Evolutionary conservation across 2,329 filamentous ascomycete species (phyloP), one percentile per base, ranked within the genome.

Genomic region (Akanthomyces uredinophilus): DNA sequence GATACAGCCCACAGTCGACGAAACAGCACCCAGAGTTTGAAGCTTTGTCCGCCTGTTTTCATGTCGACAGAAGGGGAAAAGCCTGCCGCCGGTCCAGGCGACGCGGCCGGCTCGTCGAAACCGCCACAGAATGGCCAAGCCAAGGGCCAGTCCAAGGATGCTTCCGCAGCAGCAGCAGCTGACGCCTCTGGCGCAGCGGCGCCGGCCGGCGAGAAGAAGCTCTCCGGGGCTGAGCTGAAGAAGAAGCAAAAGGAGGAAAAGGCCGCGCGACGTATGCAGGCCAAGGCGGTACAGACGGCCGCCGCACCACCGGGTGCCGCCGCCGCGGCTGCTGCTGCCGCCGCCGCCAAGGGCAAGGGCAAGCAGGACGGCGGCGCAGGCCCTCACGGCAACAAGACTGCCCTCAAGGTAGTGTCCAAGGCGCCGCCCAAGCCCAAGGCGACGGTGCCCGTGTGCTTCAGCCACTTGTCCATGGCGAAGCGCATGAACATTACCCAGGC

Each of bases 211-310:
- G 77, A 78, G 62, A 79, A 79, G 68, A 90, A 91, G 73, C 78
- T 90, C 37, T 86, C 89, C 1, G 83, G 83, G 41, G 92, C 91
- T 22, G 90, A 96, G 75, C 73, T 96, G 70, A 98, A 98, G 78
- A 94, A 93, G 70, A 87, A 86, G 73, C 89, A 89, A 65, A 94
- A 96, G 74, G 93, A 91, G 37, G 94, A 97, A 73, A 98, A 97
- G 78, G 89, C 90, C 58, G 92, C 92, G 52, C 83, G 91, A 64
- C 84, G 94, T 78, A 91, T 90, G 54, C 87, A 87, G 70, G 85
- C 82, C 69, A 91, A 88, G 72, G 79, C 79, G 35, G 79, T 81
- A 4, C 83, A 83, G 65, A 72, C 72, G 35, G 75, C 79, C 1
- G 75, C 75, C 62, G 73, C 74, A 22, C 77, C 77, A 13, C 71